Conservation (phyloP, 2,329 filamentous ascomycete genomes). For the Penicillium vulpinum region DNA sequence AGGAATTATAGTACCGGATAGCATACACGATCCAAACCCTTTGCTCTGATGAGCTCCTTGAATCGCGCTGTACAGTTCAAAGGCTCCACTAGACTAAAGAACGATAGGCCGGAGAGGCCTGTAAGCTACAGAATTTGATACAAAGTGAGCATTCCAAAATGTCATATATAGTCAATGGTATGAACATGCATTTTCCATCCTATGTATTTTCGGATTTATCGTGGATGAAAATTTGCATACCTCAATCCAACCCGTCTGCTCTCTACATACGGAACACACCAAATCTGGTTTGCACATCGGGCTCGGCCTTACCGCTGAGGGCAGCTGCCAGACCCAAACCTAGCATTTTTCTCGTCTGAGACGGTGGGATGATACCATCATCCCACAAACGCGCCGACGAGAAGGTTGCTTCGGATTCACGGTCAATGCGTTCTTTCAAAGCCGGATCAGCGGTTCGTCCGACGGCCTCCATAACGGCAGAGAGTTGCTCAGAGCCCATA, state of each 20-base stretch:
- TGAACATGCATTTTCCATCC: not conserved
- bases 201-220: not conserved
- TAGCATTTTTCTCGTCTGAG: constrained; percentile 71
- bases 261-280: constrained; percentile 79
- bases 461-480: constrained; percentile 91
- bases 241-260: not conserved
- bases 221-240: not conserved
- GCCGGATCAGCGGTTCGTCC: constrained; percentile 79
- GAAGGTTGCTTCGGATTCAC: constrained; percentile 84
- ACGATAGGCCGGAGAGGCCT: not conserved
- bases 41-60: not conserved
- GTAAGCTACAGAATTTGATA: not conserved
- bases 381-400: constrained; percentile 91
- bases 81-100: not conserved
- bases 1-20: not conserved
- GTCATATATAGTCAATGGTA: no score
- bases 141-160: not conserved
- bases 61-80: not conserved
- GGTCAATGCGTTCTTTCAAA: constrained; percentile 80
- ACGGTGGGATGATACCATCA: constrained; percentile 76
- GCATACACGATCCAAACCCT: not conserved
- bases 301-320: constrained; percentile 64
- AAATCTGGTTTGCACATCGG: constrained; percentile 64
- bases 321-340: constrained; percentile 72
- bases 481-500: constrained; percentile 92